Percentiles rank a stretch among this genome's conserved stretches.
These are phyloP conservation scores for Leccinum longicurvipes DNA, from an alignment of 768 basidiomycete genomes.

Conservation along the genomic window DNA sequence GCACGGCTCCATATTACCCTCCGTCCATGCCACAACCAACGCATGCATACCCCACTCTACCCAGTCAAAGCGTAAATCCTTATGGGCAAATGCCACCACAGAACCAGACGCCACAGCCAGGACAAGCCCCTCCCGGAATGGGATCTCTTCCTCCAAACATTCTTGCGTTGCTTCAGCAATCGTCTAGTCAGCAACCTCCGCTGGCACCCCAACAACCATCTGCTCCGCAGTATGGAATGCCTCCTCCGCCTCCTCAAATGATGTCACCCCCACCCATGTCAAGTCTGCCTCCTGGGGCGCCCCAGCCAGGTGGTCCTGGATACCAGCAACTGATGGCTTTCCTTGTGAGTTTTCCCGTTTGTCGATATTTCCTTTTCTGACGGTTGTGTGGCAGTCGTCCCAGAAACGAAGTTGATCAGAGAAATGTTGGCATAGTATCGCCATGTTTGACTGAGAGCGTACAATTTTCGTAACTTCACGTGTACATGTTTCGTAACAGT, in stretches of 20 bases:
- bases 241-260: slow-evolving; percentile 39
- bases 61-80: slow-evolving; percentile 19
- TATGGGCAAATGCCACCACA: slow-evolving; percentile 32
- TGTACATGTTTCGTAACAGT: slow-evolving; percentile 19
- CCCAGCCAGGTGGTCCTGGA: slow-evolving; percentile 40
- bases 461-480: not conserved
- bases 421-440: not conserved
- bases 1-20: slow-evolving; percentile 42
- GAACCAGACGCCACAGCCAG: slow-evolving; percentile 28
- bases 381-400: slow-evolving; percentile 15
- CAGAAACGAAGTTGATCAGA: slow-evolving; percentile 26
- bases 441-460: not conserved
- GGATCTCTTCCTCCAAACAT: slow-evolving; percentile 61
- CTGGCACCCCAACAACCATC: slow-evolving; percentile 31
- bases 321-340: slow-evolving; percentile 72
- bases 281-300: slow-evolving; percentile 37
- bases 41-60: slow-evolving; percentile 23
- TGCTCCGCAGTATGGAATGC: slow-evolving; percentile 36
- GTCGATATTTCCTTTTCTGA: not conserved
- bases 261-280: slow-evolving; percentile 45
- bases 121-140: slow-evolving; percentile 35
- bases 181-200: slow-evolving; percentile 35
- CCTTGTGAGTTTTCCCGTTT: slow-evolving; percentile 44
- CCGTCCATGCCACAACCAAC: slow-evolving; percentile 31
- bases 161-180: slow-evolving; percentile 62